Percentiles rank a stretch among this genome's conserved stretches.
Evolutionary conservation across 768 basidiomycete species (phyloP).

Genomic region (Suillus cothurnatus): DNA sequence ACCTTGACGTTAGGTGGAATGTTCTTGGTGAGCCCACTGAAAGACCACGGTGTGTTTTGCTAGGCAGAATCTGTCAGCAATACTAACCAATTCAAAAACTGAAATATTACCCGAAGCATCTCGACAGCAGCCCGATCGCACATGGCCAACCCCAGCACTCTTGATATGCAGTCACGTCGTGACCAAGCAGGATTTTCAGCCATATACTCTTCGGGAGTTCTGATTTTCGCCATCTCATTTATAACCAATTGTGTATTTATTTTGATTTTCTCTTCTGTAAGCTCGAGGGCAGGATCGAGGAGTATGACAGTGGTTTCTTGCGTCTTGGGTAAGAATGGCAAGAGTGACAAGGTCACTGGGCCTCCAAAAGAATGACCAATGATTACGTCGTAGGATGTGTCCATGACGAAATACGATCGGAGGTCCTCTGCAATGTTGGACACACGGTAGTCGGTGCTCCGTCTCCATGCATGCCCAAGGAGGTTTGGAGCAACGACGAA

Average conservation of each 20-base stretch:
- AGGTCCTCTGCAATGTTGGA: conserved; percentile 1
- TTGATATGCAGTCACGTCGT: not conserved
- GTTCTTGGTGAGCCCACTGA: not conserved
- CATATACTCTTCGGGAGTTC: not conserved
- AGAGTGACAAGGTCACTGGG: not conserved
- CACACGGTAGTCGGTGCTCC: not conserved
- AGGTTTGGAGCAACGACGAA: conserved; percentile 1
- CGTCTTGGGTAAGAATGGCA: not conserved
- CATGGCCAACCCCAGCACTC: not conserved
- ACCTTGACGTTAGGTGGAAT: not conserved
- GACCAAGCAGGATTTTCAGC: not conserved
- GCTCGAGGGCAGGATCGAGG: not conserved
- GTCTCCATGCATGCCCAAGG: conserved; percentile 2
- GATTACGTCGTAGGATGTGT: not conserved
- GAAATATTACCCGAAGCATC: not conserved
- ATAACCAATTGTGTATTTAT: not conserved
- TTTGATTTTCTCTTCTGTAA: not conserved
- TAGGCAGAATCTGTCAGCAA: not conserved
- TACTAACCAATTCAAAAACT: not conserved
- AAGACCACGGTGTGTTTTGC: not conserved
- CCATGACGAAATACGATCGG: not conserved
- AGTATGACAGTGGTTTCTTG: not conserved
- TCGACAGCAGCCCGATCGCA: not conserved
- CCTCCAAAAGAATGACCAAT: not conserved
- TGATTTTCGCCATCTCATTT: not conserved